Conservation (phyloP, 345 rosid genomes). For the Dovyalis caffra region DNA sequence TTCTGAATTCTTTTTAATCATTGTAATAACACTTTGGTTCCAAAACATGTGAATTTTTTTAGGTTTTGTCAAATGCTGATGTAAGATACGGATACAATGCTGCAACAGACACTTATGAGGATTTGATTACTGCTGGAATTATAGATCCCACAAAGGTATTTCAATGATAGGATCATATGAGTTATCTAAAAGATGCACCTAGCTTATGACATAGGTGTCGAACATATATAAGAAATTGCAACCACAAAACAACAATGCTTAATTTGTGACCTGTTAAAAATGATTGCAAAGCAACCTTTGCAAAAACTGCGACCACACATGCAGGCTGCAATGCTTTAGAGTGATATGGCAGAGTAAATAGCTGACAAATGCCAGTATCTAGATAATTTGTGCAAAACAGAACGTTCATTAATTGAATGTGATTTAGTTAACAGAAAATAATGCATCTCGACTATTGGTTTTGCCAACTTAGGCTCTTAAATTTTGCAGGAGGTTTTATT, state of each 20-base stretch:
- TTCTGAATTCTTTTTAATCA: neutral
- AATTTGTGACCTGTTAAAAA: too few relatives aligned
- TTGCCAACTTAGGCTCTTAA: too few relatives aligned
- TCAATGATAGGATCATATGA: too few relatives aligned
- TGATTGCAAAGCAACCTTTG: too few relatives aligned
- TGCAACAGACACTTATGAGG: conserved; percentile 68
- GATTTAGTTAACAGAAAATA: too few relatives aligned
- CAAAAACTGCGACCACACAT: too few relatives aligned
- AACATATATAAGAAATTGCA: neutral
- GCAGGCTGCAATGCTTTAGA: neutral
- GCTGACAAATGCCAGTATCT: too few relatives aligned
- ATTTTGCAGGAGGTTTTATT: too few relatives aligned
- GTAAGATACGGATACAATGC: conserved; percentile 79
- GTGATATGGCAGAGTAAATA: neutral
- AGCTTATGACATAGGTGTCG: neutral
- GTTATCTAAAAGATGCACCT: neutral
- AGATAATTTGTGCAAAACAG: too few relatives aligned
- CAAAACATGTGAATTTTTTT: conserved; percentile 18
- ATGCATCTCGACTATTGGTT: too few relatives aligned
- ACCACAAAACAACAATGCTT: too few relatives aligned
- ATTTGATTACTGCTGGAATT: conserved; percentile 73
- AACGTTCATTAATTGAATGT: too few relatives aligned
- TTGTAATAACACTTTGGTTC: conserved; percentile 1
- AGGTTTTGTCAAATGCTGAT: conserved; percentile 60
- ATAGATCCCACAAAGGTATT: conserved; percentile 90